These are phyloP conservation scores for Calcarisporium arbuscula DNA, from an alignment of 2,329 filamentous ascomycete species.

Conservation along the genomic window DNA sequence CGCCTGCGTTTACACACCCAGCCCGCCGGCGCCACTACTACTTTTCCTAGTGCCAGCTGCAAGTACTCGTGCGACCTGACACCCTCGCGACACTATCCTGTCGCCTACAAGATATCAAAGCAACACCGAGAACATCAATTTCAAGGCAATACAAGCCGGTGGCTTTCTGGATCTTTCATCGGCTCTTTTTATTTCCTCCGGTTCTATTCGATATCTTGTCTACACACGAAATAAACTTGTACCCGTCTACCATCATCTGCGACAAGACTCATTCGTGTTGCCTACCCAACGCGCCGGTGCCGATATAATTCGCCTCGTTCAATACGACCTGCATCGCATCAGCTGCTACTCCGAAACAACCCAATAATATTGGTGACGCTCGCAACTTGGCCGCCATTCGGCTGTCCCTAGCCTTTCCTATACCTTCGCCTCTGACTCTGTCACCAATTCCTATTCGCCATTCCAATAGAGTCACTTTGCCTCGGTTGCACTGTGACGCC, in stretches of 20 bases:
- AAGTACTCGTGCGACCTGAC: constrained; percentile 18
- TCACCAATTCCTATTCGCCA: constrained; percentile 8
- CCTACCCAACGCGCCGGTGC: constrained; percentile 26
- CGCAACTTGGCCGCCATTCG: constrained; percentile 24
- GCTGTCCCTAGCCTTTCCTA: constrained; percentile 18
- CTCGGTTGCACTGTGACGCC: constrained; percentile 22
- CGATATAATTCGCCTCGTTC: constrained; percentile 25
- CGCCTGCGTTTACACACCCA: no score
- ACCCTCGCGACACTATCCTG: no score
- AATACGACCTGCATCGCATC: constrained; percentile 18
- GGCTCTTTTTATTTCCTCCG: no score
- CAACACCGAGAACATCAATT: no score
- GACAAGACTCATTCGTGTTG: constrained; percentile 25
- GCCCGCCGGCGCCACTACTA: no score
- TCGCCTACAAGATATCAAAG: no score
- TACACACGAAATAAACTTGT: no score
- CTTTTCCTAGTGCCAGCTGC: constrained; percentile 12
- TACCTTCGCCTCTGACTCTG: constrained; percentile 12
- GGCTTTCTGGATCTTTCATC: no score
- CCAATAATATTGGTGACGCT: constrained; percentile 29
- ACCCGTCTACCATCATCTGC: constrained; percentile 19
- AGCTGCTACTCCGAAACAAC: constrained; percentile 23
- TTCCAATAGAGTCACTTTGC: constrained; percentile 14
- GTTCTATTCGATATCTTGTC: no score
- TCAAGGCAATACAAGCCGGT: no score